Percentiles rank a stretch among this genome's conserved stretches.
Conservation (phyloP, 2,329 filamentous ascomycete genomes). For the Epichloe hybrida region DNA sequence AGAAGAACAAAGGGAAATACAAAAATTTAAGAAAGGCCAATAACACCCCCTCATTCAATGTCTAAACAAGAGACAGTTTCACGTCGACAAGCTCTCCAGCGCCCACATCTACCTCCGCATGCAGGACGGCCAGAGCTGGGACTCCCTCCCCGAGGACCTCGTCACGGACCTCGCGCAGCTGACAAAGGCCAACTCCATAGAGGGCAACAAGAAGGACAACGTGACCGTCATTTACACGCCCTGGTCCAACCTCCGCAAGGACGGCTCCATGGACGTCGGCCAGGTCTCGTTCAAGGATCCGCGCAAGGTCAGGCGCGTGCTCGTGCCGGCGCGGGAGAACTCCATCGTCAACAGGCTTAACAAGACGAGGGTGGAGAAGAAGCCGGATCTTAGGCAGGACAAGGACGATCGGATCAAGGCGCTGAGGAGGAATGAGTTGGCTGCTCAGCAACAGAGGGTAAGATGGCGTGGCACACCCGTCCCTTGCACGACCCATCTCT, state of each 20-base stretch:
- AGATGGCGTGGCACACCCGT: background rate
- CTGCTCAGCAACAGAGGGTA: constrained; percentile 48
- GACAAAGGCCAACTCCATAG: constrained; percentile 97
- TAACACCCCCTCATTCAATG: no score
- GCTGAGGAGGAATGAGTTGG: constrained; percentile 58
- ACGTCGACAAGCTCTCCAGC: constrained; percentile 92
- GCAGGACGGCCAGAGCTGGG: constrained; percentile 67
- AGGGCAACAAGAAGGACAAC: constrained; percentile 99
- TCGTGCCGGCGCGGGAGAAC: constrained; percentile 73
- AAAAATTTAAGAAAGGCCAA: no score
- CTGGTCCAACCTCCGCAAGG: constrained; percentile 92
- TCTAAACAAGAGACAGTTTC: constrained; percentile 48
- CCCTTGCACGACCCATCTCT: background rate
- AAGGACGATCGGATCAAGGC: constrained; percentile 63
- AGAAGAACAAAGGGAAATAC: no score
- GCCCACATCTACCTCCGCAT: constrained; percentile 93
- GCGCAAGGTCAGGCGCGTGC: constrained; percentile 70
- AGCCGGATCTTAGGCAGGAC: constrained; percentile 70
- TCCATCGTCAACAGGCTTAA: constrained; percentile 92
- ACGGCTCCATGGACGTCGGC: constrained; percentile 87
- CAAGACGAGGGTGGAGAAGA: constrained; percentile 85
- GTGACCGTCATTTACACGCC: constrained; percentile 94
- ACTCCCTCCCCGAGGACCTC: constrained; percentile 60
- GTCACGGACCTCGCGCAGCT: constrained; percentile 86
- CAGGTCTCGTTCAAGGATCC: constrained; percentile 91